phyloP scores from a whole-genome alignment of 108 stramenopile genomes.

The Epithemia pelagica region DNA sequence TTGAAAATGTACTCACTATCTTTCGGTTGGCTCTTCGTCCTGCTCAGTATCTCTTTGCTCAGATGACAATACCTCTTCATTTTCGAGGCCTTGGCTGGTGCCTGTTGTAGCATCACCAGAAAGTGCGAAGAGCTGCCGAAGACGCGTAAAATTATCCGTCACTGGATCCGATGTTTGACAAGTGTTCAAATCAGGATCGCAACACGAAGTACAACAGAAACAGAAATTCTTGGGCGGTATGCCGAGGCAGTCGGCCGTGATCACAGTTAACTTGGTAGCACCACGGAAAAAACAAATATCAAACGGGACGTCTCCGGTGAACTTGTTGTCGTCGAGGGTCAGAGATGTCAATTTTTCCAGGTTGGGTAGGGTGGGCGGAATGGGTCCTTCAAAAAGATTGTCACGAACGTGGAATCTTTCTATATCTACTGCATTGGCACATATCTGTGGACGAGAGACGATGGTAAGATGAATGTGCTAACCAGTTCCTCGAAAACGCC shows the following conservation, averaged over 20 bases:
- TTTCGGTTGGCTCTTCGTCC: no score
- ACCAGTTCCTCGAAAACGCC: no score
- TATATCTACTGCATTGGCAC: not conserved
- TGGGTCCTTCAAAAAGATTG: not conserved
- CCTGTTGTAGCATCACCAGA: no score
- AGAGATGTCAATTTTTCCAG: not conserved
- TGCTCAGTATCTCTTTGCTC: no score
- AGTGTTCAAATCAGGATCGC: not conserved
- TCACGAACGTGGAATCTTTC: not conserved
- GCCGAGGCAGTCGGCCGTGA: not conserved
- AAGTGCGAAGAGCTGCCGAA: no score
- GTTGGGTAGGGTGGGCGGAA: not conserved
- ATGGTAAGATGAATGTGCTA: no score
- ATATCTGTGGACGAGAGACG: no score
- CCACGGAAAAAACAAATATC: not conserved
- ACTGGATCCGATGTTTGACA: no score
- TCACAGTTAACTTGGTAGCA: not conserved
- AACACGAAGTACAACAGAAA: not conserved
- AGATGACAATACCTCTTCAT: no score
- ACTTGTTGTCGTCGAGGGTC: not conserved
- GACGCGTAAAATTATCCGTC: no score
- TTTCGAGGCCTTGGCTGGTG: no score
- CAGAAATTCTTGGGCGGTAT: not conserved
- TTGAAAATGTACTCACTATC: no score
- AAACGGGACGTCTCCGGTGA: not conserved